A percentile compares a stretch with the other conserved stretches of the same genome.
These are phyloP conservation scores for Emmonsiellopsis sp. DNA, from an alignment of 2,329 filamentous ascomycete species.

Conservation along the genomic window DNA sequence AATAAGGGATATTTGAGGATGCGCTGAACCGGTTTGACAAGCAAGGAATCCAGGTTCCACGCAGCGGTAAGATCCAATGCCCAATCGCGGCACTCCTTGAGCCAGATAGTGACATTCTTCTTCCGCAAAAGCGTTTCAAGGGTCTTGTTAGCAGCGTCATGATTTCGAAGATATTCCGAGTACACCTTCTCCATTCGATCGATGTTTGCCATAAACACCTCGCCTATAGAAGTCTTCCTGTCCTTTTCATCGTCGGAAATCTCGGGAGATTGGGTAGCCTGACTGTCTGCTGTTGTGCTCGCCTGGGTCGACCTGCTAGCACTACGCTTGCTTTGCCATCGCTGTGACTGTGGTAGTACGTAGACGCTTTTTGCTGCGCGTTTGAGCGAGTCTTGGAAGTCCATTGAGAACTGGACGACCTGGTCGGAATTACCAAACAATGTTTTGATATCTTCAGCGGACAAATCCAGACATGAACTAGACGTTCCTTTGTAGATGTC, in stretches of 20 bases:
- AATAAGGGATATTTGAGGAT: conserved; percentile 89
- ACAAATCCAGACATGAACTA: conserved; percentile 68
- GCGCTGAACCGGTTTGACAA: conserved; percentile 93
- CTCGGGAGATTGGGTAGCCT: conserved; percentile 14
- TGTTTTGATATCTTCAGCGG: conserved; percentile 72
- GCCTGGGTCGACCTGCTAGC: conserved; percentile 30
- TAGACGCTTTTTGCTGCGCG: conserved; percentile 72
- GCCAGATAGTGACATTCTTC: conserved; percentile 63
- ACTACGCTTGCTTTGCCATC: conserved; percentile 45
- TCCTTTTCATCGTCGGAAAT: conserved; percentile 47
- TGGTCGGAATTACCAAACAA: conserved; percentile 91
- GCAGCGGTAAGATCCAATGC: conserved; percentile 86
- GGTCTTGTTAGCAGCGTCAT: conserved; percentile 54
- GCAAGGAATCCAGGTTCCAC: conserved; percentile 90
- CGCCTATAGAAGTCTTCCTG: conserved; percentile 47
- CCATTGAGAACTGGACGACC: conserved; percentile 75
- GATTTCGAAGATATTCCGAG: conserved; percentile 55
- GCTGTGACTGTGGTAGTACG: conserved; percentile 49
- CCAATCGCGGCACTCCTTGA: conserved; percentile 85
- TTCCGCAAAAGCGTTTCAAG: conserved; percentile 44
- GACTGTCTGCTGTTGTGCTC: conserved; percentile 20
- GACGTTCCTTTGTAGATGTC: conserved; percentile 97
- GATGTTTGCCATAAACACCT: conserved; percentile 48
- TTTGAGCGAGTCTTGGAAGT: conserved; percentile 71
- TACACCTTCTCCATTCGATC: conserved; percentile 55